These are phyloP conservation scores for Trichosporon sp. DNA, from an alignment of 1,284 basidiomycete species.

Conservation along the genomic window DNA sequence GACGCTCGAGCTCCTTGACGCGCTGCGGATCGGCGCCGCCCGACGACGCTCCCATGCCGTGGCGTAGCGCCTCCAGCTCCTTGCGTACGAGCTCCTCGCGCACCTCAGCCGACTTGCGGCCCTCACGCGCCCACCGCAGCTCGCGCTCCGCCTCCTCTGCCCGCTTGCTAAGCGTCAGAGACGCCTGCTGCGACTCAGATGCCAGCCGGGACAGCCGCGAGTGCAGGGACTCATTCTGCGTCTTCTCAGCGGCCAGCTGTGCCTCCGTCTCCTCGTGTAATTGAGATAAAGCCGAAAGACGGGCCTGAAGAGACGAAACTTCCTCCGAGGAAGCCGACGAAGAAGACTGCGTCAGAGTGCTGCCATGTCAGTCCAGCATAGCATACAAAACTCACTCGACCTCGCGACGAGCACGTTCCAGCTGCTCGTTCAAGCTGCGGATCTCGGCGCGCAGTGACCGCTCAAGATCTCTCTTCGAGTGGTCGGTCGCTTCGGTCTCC, in stretches of 20 bases:
- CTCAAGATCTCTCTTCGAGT: constrained; percentile 31
- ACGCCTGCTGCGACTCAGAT: constrained; percentile 23
- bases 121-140: constrained; percentile 44
- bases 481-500: constrained; percentile 35
- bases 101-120: constrained; percentile 36
- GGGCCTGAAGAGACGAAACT: constrained; percentile 29
- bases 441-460: constrained; percentile 36
- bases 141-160: constrained; percentile 38
- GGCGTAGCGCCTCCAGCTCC: constrained; percentile 32
- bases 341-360: constrained; percentile 42
- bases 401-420: constrained; percentile 43
- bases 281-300: constrained; percentile 34
- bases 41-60: not conserved
- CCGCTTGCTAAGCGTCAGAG: constrained; percentile 28
- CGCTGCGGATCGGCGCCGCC: constrained; percentile 11
- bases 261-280: constrained; percentile 33
- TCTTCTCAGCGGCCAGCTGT: constrained; percentile 33
- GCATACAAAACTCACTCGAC: constrained; percentile 40
- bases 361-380: constrained; percentile 12
- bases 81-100: constrained; percentile 35
- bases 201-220: constrained; percentile 30
- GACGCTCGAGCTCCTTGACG: constrained; percentile 30
- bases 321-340: constrained; percentile 25
- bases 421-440: constrained; percentile 34
- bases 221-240: constrained; percentile 30